Base-by-base conservation (phyloP, 202 grass and related monocot genomes). In the Zoysia matrella region DNA sequence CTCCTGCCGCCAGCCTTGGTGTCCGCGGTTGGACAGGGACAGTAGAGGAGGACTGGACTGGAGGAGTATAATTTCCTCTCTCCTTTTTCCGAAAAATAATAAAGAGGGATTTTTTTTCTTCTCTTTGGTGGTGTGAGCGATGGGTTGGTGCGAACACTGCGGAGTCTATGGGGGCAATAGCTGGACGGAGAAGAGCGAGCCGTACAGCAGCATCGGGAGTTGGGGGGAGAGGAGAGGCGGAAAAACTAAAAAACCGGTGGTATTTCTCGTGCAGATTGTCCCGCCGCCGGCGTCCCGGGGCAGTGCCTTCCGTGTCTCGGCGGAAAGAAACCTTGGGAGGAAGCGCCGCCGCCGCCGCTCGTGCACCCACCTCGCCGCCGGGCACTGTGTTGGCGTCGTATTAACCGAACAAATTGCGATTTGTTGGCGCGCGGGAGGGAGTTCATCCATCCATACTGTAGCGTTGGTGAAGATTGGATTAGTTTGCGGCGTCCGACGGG, bases 131-230 rank as follows among this genome's bases (percentile, higher is more conserved):
- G n/a, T n/a, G n/a, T 73, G 83, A 50, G 88, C 43, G 69, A 79
- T 18, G 60, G 88, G 88, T 80, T 86, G 88, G 88, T 90, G 88
- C 80, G 75, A 53, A 41, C n/a, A n/a, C n/a, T n/a, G n/a, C n/a
- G n/a, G n/a, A n/a, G 88, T 86, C 88, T 86, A 83, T 75, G 88
- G 64, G 84, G 47, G n/a, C n/a, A 69, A 71, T 90, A 86, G 84
- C 88, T 83, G 84, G 88, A 86, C 30, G 14, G 69, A 63, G 67
- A 73, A 15, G 80, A 65, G 76, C 63, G 8, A 47, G 52, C 76
- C 51, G 80, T 53, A 47, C 39, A 46, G 70, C 77, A n/a, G 80
- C 80, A 80, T 85, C 52, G 77, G 77, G 82, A 80, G 65, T 66
- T 66, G 55, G 11, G 71, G 39, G 76, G 1, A 7, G 55, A 48